These are phyloP conservation scores for Leucocoprinus sp. DNA, from an alignment of 768 basidiomycete genomes.

Conservation along the genomic window DNA sequence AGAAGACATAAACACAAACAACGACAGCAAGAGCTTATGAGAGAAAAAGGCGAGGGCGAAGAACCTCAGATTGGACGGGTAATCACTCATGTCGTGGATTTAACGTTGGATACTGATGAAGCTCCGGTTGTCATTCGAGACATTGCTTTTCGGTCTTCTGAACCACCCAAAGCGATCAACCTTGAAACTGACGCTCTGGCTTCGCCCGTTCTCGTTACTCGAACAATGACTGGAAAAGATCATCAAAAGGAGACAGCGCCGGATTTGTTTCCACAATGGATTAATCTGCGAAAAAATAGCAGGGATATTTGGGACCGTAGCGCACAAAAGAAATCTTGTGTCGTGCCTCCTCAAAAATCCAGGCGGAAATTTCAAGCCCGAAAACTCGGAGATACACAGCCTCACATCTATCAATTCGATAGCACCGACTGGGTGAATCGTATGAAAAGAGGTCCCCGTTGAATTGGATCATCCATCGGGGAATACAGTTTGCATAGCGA, in stretches of 20 bases:
- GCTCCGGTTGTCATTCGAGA: not conserved
- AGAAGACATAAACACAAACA: not conserved
- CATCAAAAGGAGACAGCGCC: slow-evolving; percentile 6
- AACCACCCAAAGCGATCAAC: not conserved
- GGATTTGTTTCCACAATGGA: slow-evolving; percentile 15
- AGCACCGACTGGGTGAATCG: not conserved
- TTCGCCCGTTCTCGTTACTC: not conserved
- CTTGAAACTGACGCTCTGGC: not conserved
- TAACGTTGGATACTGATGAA: not conserved
- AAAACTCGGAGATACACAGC: slow-evolving; percentile 1
- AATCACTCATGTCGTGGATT: slow-evolving; percentile 3
- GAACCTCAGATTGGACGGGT: slow-evolving; percentile 1
- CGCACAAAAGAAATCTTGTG: not conserved
- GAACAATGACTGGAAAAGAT: not conserved
- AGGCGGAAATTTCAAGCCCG: slow-evolving; percentile 5
- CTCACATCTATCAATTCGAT: not conserved
- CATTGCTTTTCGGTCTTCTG: not conserved
- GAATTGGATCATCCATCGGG: not conserved
- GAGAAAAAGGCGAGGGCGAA: not conserved
- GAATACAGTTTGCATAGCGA: too few relatives aligned
- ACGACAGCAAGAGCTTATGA: not conserved
- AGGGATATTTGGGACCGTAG: slow-evolving; percentile 8
- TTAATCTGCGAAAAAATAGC: slow-evolving; percentile 4
- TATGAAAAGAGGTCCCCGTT: not conserved
- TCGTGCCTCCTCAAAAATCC: not conserved